Conservation (phyloP, 1,284 basidiomycete genomes). For the Sporisorium reilianum region DNA sequence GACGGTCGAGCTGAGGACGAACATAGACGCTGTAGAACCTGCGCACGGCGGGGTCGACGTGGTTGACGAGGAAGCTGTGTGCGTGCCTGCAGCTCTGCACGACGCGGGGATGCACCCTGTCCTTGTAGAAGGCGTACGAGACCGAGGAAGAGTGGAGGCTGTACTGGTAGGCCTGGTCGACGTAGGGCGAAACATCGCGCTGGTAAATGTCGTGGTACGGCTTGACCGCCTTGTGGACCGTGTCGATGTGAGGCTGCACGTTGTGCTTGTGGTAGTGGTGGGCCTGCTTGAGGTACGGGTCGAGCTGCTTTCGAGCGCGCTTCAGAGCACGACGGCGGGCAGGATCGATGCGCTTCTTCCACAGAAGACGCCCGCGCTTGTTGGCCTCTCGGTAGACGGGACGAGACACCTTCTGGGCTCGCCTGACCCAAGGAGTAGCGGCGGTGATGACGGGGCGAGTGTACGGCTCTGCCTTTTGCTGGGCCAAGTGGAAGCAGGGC, state of each 20-base stretch:
- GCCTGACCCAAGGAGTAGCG: slow-evolving; percentile 44
- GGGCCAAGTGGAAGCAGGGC: slow-evolving; percentile 43
- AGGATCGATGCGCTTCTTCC: slow-evolving; percentile 62
- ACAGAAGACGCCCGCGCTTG: slow-evolving; percentile 51
- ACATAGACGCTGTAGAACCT: slow-evolving; percentile 58
- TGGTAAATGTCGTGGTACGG: slow-evolving; percentile 65
- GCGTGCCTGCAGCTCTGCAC: slow-evolving; percentile 38
- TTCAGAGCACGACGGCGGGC: slow-evolving; percentile 54
- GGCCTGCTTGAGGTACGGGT: slow-evolving; percentile 57
- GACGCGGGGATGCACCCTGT: slow-evolving; percentile 62
- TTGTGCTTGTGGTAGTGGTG: slow-evolving; percentile 60
- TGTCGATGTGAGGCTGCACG: slow-evolving; percentile 61
- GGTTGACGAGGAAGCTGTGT: slow-evolving; percentile 58
- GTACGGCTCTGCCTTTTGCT: slow-evolving; percentile 58
- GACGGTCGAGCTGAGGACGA: slow-evolving; percentile 57
- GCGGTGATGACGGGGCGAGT: slow-evolving; percentile 53
- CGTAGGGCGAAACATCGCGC: slow-evolving; percentile 66
- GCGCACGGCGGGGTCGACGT: slow-evolving; percentile 55
- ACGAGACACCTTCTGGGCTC: slow-evolving; percentile 43
- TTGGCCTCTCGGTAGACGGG: slow-evolving; percentile 51
- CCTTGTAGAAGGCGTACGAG: slow-evolving; percentile 57
- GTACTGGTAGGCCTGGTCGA: slow-evolving; percentile 50
- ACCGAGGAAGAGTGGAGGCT: slow-evolving; percentile 42
- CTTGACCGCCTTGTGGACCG: slow-evolving; percentile 52
- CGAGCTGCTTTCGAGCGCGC: slow-evolving; percentile 44